Conservation (phyloP, 1,284 basidiomycete genomes). For the Acaromyces ingoldii region DNA sequence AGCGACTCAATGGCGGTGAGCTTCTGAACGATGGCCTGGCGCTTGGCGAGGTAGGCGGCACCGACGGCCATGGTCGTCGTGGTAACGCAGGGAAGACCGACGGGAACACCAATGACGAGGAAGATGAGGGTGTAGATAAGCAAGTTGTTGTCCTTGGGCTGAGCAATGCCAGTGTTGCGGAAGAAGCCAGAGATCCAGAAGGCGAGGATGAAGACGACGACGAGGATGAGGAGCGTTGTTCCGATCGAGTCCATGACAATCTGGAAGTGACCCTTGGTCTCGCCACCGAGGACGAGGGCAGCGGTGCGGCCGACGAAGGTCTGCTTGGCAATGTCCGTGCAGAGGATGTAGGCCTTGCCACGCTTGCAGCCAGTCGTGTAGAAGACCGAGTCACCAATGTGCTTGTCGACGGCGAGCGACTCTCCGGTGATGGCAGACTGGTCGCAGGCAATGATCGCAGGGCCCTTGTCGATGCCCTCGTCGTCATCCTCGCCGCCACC, state of each 20-base stretch:
- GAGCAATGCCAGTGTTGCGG: constrained; percentile 55
- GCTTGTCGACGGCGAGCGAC: constrained; percentile 60
- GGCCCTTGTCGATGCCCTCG: constrained; percentile 55
- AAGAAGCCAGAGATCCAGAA: constrained; percentile 57
- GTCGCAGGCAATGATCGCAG: constrained; percentile 57
- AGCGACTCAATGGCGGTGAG: constrained; percentile 61
- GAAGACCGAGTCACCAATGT: constrained; percentile 57
- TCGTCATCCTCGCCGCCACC: constrained; percentile 51
- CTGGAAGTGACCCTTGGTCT: constrained; percentile 56
- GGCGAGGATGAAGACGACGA: constrained; percentile 56
- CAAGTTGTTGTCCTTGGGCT: constrained; percentile 56
- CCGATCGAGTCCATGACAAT: constrained; percentile 58
- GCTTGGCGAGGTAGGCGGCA: constrained; percentile 59
- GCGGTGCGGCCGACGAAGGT: constrained; percentile 57
- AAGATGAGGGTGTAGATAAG: constrained; percentile 57
- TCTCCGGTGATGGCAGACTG: constrained; percentile 60
- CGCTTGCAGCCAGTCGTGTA: constrained; percentile 56
- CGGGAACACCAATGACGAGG: constrained; percentile 59
- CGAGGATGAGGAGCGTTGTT: constrained; percentile 57
- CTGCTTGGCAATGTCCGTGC: constrained; percentile 56
- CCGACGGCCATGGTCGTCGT: constrained; percentile 60
- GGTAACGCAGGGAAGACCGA: constrained; percentile 59
- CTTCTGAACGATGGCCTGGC: constrained; percentile 62
- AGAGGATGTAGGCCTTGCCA: constrained; percentile 57
- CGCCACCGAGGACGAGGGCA: constrained; percentile 53